Percentiles rank a stretch among this genome's conserved stretches.
Evolutionary conservation across 306 rosid species (phyloP).

Genomic region (Echinosophora koreensis): DNA sequence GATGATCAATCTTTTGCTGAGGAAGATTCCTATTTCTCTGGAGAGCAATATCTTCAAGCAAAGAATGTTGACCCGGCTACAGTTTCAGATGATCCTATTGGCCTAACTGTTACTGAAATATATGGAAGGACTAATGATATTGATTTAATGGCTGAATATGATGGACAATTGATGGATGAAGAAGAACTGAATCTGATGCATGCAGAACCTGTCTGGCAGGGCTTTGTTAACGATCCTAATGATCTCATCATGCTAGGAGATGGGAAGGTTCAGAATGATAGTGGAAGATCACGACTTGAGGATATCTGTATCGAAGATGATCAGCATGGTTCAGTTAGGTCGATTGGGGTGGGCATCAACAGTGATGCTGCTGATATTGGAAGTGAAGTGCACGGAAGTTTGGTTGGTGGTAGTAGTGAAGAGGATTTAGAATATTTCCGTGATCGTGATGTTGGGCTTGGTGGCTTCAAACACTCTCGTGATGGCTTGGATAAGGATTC

Average conservation of each 20-base stretch:
- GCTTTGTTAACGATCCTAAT: constrained; percentile 86
- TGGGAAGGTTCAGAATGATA: constrained; percentile 67
- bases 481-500: constrained; percentile 62
- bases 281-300: constrained; percentile 67
- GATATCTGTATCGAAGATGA: constrained; percentile 83
- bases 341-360: constrained; percentile 96
- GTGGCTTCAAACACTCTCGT: constrained; percentile 63
- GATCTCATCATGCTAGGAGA: constrained; percentile 82
- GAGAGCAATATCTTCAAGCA: constrained; percentile 81
- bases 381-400: constrained; percentile 91
- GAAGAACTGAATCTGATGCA: constrained; percentile 89
- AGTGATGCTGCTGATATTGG: constrained; percentile 92
- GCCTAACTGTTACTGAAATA: constrained; percentile 73
- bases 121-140: constrained; percentile 71
- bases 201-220: constrained; percentile 95
- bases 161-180: constrained; percentile 89
- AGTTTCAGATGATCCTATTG: constrained; percentile 74
- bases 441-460: constrained; percentile 68
- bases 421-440: constrained; percentile 80
- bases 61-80: constrained; percentile 77
- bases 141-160: constrained; percentile 85
- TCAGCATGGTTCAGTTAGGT: constrained; percentile 91
- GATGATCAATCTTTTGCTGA: constrained; percentile 97
- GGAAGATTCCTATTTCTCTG: constrained; percentile 95
- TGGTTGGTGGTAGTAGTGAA: constrained; percentile 84